A percentile compares a stretch with the other conserved stretches of the same genome.
phyloP scores from a whole-genome alignment of 176 grass and related monocot genomes.

The Tuctoria greenei region DNA sequence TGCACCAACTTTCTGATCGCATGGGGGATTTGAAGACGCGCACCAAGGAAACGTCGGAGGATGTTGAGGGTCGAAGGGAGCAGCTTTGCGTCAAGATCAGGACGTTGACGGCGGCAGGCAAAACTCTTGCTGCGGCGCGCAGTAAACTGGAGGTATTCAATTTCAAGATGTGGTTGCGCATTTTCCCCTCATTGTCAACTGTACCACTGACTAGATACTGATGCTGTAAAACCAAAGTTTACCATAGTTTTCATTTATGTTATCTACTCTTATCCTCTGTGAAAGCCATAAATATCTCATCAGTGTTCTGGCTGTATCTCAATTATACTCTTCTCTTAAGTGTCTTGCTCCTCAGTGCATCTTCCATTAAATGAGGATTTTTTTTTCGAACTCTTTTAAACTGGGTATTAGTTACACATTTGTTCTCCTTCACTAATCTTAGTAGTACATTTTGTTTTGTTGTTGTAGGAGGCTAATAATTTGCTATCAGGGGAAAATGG shows the following conservation, averaged over 20 bases:
- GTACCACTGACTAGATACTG: background rate
- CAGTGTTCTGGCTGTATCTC: background rate
- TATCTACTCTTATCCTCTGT: background rate
- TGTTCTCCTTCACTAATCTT: background rate
- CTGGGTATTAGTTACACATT: background rate
- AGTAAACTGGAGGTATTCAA: conserved; percentile 64
- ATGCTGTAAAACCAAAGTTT: background rate
- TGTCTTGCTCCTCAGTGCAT: background rate
- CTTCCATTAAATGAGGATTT: background rate
- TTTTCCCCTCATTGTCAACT: background rate
- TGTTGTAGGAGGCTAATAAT: conserved; percentile 59
- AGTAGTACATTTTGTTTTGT: background rate
- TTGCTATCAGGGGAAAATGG: conserved; percentile 65
- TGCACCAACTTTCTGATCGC: conserved; percentile 44
- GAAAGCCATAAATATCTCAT: background rate
- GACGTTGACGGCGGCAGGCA: conserved; percentile 56
- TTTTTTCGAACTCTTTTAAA: background rate
- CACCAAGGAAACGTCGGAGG: conserved; percentile 38
- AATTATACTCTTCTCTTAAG: background rate
- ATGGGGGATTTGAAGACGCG: conserved; percentile 45
- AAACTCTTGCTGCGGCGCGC: conserved; percentile 36
- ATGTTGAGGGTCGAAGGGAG: conserved; percentile 45
- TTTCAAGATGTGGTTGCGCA: background rate
- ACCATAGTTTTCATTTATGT: background rate
- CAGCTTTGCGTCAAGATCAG: conserved; percentile 62